These are phyloP conservation scores for Nakazawaea peltata DNA, from an alignment of 805 yeast species.

Conservation along the genomic window DNA sequence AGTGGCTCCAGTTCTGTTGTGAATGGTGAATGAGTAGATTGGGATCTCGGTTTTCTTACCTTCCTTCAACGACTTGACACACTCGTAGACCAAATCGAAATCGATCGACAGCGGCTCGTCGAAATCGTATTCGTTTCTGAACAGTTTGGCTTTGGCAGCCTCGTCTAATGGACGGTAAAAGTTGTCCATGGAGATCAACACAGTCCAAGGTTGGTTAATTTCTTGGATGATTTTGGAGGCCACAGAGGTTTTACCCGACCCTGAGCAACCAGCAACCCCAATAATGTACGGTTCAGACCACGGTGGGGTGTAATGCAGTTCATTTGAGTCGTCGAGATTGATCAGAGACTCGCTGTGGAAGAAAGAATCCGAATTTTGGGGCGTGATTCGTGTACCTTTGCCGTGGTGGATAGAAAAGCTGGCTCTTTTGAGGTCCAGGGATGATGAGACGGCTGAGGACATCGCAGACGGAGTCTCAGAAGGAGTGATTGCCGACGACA, in stretches of 20 bases:
- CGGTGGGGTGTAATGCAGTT: slow-evolving; percentile 56
- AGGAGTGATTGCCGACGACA: too few species aligned
- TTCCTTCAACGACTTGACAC: slow-evolving; percentile 56
- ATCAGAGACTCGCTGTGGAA: neutral
- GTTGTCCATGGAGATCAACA: slow-evolving; percentile 81
- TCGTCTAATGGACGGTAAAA: slow-evolving; percentile 70
- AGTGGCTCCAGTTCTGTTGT: slow-evolving; percentile 52
- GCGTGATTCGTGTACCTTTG: slow-evolving; percentile 8
- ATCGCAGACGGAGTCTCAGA: too few species aligned
- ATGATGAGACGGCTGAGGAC: too few species aligned
- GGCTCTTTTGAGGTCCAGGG: too few species aligned
- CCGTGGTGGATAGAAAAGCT: too few species aligned
- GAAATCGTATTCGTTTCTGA: slow-evolving; percentile 67
- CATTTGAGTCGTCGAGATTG: neutral
- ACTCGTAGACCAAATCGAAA: slow-evolving; percentile 57
- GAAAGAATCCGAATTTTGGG: slow-evolving; percentile 10
- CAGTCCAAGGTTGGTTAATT: slow-evolving; percentile 89
- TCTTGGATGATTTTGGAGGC: slow-evolving; percentile 75
- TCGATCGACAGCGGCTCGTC: slow-evolving; percentile 86
- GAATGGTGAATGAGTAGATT: slow-evolving; percentile 58
- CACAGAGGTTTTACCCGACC: slow-evolving; percentile 92
- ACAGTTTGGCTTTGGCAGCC: slow-evolving; percentile 59
- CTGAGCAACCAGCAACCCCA: slow-evolving; percentile 81
- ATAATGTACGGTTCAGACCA: slow-evolving; percentile 83
- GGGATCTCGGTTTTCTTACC: slow-evolving; percentile 68